Conservation (phyloP, 306 rosid genomes). For the Rosa lucieae region DNA sequence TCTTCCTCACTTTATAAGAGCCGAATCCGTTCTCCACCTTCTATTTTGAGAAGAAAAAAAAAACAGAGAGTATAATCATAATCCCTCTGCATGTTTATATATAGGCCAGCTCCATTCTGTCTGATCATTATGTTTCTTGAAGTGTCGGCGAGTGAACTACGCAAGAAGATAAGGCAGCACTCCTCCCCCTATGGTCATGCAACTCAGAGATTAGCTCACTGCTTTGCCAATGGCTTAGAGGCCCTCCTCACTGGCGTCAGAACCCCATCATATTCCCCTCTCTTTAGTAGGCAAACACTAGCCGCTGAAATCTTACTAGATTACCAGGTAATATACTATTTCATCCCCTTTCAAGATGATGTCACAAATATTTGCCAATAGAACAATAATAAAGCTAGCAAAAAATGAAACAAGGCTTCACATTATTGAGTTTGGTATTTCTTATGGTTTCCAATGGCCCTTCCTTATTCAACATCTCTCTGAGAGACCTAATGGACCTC, state of each 20-base stretch:
- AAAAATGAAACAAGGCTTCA: conserved; percentile 28
- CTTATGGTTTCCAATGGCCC: conserved; percentile 53
- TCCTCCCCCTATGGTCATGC: conserved; percentile 39
- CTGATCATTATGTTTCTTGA: too few species aligned
- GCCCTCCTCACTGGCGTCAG: conserved; percentile 28
- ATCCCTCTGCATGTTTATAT: too few species aligned
- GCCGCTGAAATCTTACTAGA: conserved; percentile 35
- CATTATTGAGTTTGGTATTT: conserved; percentile 44
- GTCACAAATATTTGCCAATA: conserved; percentile 27
- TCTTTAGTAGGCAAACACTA: conserved; percentile 21
- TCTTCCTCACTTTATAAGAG: too few species aligned
- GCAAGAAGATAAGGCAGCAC: conserved; percentile 31
- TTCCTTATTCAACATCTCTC: conserved; percentile 40
- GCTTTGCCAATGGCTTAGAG: conserved; percentile 47
- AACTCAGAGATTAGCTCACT: conserved; percentile 39
- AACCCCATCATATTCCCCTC: conserved; percentile 19
- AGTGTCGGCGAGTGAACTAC: conserved; percentile 15
- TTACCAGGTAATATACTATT: conserved; percentile 20
- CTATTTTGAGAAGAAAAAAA: too few species aligned
- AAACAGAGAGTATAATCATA: too few species aligned
- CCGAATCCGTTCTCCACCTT: too few species aligned
- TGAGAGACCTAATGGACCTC: conserved; percentile 34
- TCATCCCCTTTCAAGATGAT: conserved; percentile 36
- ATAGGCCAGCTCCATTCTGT: too few species aligned
- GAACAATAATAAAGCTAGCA: conserved; percentile 30